Conservation (phyloP, 768 basidiomycete genomes). For the Psilocybe tampanensis region DNA sequence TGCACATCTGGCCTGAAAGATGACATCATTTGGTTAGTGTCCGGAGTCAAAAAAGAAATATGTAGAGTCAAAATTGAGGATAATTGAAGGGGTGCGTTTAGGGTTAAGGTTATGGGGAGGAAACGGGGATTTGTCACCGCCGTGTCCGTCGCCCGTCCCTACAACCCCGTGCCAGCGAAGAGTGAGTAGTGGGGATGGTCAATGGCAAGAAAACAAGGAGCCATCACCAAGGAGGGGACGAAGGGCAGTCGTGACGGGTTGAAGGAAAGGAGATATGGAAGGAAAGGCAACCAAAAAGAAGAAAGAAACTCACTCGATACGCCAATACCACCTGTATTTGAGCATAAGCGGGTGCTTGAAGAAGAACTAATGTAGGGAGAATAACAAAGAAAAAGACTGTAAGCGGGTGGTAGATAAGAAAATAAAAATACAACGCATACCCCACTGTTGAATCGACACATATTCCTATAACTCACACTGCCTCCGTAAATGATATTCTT, state of each 20-base stretch:
- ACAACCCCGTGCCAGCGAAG: too few relatives aligned
- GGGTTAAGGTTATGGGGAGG: too few relatives aligned
- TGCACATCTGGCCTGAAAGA: slow-evolving; percentile 62
- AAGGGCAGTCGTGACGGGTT: too few relatives aligned
- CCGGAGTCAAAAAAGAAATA: too few relatives aligned
- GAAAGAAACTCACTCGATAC: slow-evolving; percentile 55
- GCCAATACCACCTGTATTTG: slow-evolving; percentile 79
- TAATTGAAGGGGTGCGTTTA: too few relatives aligned
- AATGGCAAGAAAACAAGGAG: too few relatives aligned
- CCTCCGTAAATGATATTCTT: slow-evolving; percentile 46
- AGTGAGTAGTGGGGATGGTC: too few relatives aligned
- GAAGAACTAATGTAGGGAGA: slow-evolving; percentile 70
- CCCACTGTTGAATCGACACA: slow-evolving; percentile 74
- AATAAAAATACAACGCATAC: slow-evolving; percentile 25
- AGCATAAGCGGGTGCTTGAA: slow-evolving; percentile 68
- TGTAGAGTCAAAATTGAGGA: too few relatives aligned
- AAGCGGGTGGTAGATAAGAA: not conserved
- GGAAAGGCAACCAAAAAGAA: not conserved
- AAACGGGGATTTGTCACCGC: too few relatives aligned
- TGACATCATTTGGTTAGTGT: too few relatives aligned
- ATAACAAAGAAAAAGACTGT: not conserved
- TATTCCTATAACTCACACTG: slow-evolving; percentile 50
- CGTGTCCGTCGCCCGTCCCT: too few relatives aligned
- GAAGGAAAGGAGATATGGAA: too few relatives aligned
- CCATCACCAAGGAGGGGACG: not conserved